These are phyloP conservation scores for Histomonas meleagridis DNA, from an alignment of 208 protist genomes.

Conservation along the genomic window DNA sequence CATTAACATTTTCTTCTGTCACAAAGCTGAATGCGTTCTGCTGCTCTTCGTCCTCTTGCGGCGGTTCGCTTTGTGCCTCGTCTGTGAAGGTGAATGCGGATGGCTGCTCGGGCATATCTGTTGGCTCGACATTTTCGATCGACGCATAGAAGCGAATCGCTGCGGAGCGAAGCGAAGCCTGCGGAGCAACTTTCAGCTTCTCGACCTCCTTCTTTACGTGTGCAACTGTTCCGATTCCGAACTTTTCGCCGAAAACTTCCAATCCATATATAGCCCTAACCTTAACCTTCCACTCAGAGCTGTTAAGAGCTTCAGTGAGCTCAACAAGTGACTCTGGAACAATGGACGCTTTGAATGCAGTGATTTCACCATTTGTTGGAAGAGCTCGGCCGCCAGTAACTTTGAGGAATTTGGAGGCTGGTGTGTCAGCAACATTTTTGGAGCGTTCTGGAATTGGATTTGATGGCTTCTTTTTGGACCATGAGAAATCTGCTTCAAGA, in stretches of 20 bases:
- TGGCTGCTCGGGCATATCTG: not conserved
- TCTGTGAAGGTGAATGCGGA: not conserved
- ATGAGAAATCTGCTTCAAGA: not conserved
- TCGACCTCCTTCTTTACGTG: not conserved
- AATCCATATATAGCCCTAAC: not conserved
- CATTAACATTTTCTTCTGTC: not conserved
- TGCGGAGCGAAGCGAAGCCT: not conserved
- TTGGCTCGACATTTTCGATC: not conserved
- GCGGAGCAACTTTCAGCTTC: not conserved
- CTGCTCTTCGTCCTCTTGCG: not conserved
- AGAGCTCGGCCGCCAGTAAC: not conserved
- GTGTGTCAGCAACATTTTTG: not conserved
- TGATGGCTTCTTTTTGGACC: not conserved
- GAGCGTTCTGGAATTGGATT: not conserved
- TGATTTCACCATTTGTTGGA: slow-evolving; percentile 20
- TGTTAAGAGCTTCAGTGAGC: not conserved
- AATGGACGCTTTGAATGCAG: not conserved
- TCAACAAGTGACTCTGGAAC: not conserved
- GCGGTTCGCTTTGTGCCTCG: not conserved
- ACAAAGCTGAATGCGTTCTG: not conserved
- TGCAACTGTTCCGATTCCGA: not conserved
- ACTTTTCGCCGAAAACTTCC: not conserved
- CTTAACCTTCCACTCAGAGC: not conserved
- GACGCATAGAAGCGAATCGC: not conserved
- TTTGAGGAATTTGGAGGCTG: not conserved